Evolutionary conservation across 495 filamentous ascomycete genomes (phyloP).

Genomic region (Aspergillus kassunensis): DNA sequence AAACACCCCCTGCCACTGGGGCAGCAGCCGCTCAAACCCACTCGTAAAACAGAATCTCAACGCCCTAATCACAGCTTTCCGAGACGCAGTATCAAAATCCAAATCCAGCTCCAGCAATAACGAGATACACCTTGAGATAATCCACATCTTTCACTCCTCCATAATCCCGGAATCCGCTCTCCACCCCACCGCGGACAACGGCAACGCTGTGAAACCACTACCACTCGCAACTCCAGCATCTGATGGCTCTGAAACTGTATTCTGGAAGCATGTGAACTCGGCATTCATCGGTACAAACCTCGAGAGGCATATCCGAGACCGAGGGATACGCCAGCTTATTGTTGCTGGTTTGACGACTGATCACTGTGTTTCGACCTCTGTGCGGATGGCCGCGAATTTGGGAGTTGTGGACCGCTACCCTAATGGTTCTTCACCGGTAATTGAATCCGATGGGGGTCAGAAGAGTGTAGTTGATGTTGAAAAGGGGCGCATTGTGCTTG

Average conservation of each 20-base stretch:
- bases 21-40: slow-evolving; percentile 42
- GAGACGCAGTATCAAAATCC: slow-evolving; percentile 18
- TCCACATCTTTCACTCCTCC: slow-evolving; percentile 48
- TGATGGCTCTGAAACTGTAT: slow-evolving; percentile 38
- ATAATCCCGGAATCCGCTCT: slow-evolving; percentile 31
- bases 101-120: slow-evolving; percentile 2
- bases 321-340: slow-evolving; percentile 35
- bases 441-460: slow-evolving; percentile 21
- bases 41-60: slow-evolving; percentile 41
- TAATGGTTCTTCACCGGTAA: not conserved
- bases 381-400: slow-evolving; percentile 47
- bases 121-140: slow-evolving; percentile 27
- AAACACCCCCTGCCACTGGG: slow-evolving; percentile 38
- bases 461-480: slow-evolving; percentile 16
- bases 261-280: slow-evolving; percentile 47
- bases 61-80: slow-evolving; percentile 40
- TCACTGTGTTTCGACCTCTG: slow-evolving; percentile 49
- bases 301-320: slow-evolving; percentile 32
- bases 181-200: slow-evolving; percentile 13
- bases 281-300: slow-evolving; percentile 46
- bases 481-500: slow-evolving; percentile 41
- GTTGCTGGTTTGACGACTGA: slow-evolving; percentile 46
- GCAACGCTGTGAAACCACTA: slow-evolving; percentile 30
- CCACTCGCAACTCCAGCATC: slow-evolving; percentile 35
- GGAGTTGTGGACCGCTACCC: slow-evolving; percentile 36